Evolutionary conservation across 371 early-diverging fungal species (phyloP).

Genomic region (Mortierella sp.): DNA sequence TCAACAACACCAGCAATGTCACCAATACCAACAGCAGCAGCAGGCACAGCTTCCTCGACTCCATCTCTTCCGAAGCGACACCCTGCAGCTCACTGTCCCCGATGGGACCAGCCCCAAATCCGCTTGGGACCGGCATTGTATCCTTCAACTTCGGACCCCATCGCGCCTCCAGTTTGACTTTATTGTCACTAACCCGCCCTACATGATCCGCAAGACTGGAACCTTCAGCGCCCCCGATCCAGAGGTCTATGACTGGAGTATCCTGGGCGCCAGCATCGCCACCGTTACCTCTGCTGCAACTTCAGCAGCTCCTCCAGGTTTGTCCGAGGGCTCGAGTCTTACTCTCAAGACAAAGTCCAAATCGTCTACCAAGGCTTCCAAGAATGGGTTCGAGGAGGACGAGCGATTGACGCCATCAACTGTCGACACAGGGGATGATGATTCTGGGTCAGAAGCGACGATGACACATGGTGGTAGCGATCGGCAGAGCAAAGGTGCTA

Average conservation of each 20-base stretch:
- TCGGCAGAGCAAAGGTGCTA: not conserved
- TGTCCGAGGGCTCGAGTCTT: slow-evolving; percentile 57
- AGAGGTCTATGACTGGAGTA: slow-evolving; percentile 64
- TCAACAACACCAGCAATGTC: slow-evolving; percentile 19
- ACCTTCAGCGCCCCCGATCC: slow-evolving; percentile 71
- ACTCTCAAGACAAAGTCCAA: slow-evolving; percentile 61
- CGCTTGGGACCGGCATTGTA: slow-evolving; percentile 60
- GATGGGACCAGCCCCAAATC: slow-evolving; percentile 20
- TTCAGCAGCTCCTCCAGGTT: not conserved
- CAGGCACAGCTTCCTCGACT: slow-evolving; percentile 60
- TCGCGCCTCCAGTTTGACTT: slow-evolving; percentile 64
- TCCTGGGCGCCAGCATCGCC: slow-evolving; percentile 60
- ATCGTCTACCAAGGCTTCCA: slow-evolving; percentile 49
- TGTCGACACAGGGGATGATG: slow-evolving; percentile 19
- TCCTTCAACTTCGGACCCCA: slow-evolving; percentile 63
- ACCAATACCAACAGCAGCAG: slow-evolving; percentile 51
- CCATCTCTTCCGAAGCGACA: slow-evolving; percentile 71
- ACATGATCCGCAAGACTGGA: slow-evolving; percentile 76
- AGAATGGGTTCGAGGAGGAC: slow-evolving; percentile 1
- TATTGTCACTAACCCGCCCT: slow-evolving; percentile 79
- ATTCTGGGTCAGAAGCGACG: slow-evolving; percentile 20
- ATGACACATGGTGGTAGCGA: not conserved
- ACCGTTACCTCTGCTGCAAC: slow-evolving; percentile 57
- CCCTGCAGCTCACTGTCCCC: slow-evolving; percentile 62
- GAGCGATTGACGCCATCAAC: not conserved